Evolutionary conservation across 1,139 yeast genomes (phyloP), one percentile per base, ranked within the genome.

Genomic region (Pichia sp.): DNA sequence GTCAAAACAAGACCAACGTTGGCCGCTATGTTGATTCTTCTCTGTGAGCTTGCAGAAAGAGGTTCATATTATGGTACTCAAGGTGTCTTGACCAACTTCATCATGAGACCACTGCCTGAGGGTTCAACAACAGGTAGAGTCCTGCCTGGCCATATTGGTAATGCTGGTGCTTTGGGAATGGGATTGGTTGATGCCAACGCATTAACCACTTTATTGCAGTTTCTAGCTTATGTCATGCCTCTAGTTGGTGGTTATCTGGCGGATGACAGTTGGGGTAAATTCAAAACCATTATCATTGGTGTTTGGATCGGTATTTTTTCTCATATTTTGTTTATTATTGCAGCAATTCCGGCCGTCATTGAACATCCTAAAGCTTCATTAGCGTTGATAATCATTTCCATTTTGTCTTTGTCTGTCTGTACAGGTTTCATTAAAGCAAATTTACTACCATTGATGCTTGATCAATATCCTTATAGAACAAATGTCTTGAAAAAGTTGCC

Each of bases 401-500:
- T 71, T 46, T 32, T 69, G 26, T 58, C 67, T 5, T 62, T 71
- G 51, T 65, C 71, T 33, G 44, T 58, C 39, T 74, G 76, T 52
- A 70, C 77, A 35, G 77, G 77, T 50, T 67, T 71, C 50, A 72
- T 72, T 52, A 72, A 72, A 52, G 75, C 78, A 41, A 72, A 72
- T 51, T 67, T 72, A 49, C 65, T 72, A 51, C 77, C 77, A 11
- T 64, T 72, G 46, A 61, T 72, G 51, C 64, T 72, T 69, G 75
- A 72, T 53, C 77, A 72, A 58, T 70, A 67, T 50, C 69, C 68
- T 27, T 76, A 77, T 59, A 68, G 76, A 44, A 69, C 73, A 51
- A 83, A 79, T 47, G 77, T 73, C 47, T 77, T 85, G 44, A 74
- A 72, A 58, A 76, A 73, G 3, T 66, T 74, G 44, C 77, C 79